phyloP scores from a whole-genome alignment of 208 protist genomes.

The Acanthamoeba royreba region DNA sequence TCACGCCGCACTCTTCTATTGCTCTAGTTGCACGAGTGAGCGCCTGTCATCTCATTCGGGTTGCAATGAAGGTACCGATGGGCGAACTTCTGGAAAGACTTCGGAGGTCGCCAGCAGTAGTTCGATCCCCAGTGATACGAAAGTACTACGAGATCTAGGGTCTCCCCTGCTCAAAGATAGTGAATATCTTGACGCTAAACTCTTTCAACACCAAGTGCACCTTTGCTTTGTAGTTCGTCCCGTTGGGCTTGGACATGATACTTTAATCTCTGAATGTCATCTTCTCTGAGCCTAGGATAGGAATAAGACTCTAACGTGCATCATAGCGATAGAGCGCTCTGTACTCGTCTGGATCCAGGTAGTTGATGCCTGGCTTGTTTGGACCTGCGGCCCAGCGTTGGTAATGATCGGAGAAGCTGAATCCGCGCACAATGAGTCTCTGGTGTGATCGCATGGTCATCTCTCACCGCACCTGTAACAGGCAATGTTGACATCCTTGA shows the following conservation, averaged over 20 bases:
- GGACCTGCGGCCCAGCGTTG: background rate
- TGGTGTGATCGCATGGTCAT: too few species aligned
- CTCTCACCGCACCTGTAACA: background rate
- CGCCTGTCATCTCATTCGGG: background rate
- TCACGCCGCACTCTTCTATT: background rate
- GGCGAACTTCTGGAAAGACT: background rate
- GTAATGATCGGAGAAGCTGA: background rate
- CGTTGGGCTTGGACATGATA: background rate
- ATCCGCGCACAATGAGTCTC: background rate
- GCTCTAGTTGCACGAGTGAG: background rate
- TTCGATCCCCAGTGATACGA: background rate
- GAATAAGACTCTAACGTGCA: background rate
- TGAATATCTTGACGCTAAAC: too few species aligned
- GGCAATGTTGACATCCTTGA: background rate
- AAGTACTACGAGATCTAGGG: background rate
- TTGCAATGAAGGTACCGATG: background rate
- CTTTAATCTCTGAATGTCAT: background rate
- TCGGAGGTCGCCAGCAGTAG: background rate
- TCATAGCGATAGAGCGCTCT: background rate
- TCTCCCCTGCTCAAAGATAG: background rate
- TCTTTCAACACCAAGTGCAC: too few species aligned
- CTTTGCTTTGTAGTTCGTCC: background rate
- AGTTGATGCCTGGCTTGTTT: background rate
- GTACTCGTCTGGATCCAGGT: background rate
- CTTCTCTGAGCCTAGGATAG: background rate